Conservation (phyloP, 208 protist species). For the Wallacemonas rigidus region DNA sequence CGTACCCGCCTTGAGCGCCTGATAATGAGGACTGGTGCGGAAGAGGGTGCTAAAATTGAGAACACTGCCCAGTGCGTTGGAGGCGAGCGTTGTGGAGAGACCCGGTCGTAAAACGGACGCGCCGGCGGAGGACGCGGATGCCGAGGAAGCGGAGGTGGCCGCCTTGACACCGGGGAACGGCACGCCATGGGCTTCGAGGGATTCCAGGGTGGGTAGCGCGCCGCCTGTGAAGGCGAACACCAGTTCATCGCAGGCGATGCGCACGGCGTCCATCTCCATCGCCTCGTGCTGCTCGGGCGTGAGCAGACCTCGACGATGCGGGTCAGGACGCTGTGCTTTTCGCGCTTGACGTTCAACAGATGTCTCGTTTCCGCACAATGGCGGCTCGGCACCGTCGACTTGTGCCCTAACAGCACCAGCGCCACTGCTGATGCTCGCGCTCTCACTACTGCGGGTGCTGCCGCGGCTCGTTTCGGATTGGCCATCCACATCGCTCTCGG, state of each 20-base stretch:
- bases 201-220: conserved; percentile 35
- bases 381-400: no score
- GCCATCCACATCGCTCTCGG: no score
- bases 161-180: conserved; percentile 22
- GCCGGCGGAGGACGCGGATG: not conserved
- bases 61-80: conserved; percentile 47
- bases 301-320: not conserved
- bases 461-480: no score
- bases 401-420: no score
- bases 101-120: conserved; percentile 27
- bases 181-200: conserved; percentile 40
- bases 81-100: conserved; percentile 38
- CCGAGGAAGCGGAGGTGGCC: not conserved
- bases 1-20: conserved; percentile 9
- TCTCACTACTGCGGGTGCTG: conserved; percentile 2
- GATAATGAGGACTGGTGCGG: conserved; percentile 39
- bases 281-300: conserved; percentile 5
- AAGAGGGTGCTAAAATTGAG: conserved; percentile 54
- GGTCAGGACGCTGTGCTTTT: not conserved
- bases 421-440: not conserved
- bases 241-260: conserved; percentile 61
- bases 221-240: conserved; percentile 50
- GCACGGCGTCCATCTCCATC: conserved; percentile 36
- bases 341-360: no score
- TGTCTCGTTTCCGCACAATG: no score